Conservation (phyloP, 2,329 filamentous ascomycete genomes). For the Pyricularia pennisetigena region DNA sequence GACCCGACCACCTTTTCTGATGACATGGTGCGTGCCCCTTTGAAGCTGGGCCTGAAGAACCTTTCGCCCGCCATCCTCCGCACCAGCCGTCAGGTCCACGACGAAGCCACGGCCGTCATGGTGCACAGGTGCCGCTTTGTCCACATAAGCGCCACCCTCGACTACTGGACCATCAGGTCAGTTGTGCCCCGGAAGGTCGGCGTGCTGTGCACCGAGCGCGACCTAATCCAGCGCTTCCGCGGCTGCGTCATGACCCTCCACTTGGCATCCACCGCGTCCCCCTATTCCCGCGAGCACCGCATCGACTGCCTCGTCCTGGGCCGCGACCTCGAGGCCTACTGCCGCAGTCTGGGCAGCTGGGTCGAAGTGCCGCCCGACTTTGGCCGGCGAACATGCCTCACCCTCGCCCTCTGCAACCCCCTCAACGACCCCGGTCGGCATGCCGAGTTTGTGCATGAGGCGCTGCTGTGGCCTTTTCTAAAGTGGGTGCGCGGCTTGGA, state of each 20-base stretch:
- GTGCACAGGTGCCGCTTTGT: not conserved
- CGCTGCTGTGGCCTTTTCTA: not conserved
- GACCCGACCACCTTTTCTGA: not conserved
- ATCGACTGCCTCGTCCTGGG: not conserved
- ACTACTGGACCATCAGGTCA: not conserved
- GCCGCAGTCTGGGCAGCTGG: not conserved
- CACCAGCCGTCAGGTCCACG: not conserved
- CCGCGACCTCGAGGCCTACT: not conserved
- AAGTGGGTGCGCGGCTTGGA: not conserved
- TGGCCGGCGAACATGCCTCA: not conserved
- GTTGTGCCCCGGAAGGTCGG: not conserved
- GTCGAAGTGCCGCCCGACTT: not conserved
- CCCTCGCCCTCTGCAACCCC: not conserved
- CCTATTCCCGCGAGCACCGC: not conserved
- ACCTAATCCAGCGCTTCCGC: not conserved
- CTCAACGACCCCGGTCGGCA: not conserved
- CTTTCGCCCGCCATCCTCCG: not conserved
- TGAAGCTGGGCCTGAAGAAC: not conserved
- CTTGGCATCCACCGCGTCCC: not conserved
- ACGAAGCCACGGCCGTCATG: not conserved
- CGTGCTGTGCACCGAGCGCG: not conserved
- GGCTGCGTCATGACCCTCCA: not conserved
- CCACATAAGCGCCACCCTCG: not conserved
- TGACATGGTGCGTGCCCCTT: not conserved
- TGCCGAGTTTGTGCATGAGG: not conserved